Conservation (phyloP, 2,329 filamentous ascomycete species). For the Septoria linicola region DNA sequence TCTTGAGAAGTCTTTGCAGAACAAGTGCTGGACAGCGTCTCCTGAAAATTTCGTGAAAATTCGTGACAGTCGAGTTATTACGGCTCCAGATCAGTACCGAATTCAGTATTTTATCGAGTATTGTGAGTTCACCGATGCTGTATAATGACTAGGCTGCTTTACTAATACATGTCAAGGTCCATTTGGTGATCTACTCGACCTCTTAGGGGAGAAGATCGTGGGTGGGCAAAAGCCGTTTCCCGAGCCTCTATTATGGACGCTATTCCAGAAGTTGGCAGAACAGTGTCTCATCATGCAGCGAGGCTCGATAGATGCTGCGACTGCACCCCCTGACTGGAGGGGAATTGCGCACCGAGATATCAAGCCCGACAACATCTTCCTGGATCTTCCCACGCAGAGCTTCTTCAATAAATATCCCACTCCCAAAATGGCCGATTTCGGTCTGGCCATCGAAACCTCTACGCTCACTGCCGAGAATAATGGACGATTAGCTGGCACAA, state of each 20-base stretch:
- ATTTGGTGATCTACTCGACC: no score
- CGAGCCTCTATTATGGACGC: slow-evolving; percentile 21
- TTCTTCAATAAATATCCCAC: slow-evolving; percentile 14
- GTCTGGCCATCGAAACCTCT: slow-evolving; percentile 7
- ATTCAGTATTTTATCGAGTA: no score
- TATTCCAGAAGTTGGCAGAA: slow-evolving; percentile 21
- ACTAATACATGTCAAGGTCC: no score
- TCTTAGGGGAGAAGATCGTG: no score
- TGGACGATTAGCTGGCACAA: background rate
- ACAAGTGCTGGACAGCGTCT: no score
- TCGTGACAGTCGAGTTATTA: no score
- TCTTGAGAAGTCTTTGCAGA: no score
- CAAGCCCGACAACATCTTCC: slow-evolving; percentile 96
- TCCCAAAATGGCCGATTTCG: slow-evolving; percentile 13
- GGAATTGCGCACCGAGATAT: slow-evolving; percentile 72
- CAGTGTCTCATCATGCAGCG: slow-evolving; percentile 20
- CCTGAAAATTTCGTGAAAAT: no score
- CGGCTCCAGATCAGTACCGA: no score
- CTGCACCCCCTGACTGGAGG: background rate
- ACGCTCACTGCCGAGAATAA: background rate
- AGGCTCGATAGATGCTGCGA: background rate
- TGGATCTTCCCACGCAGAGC: slow-evolving; percentile 40
- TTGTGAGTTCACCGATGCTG: no score
- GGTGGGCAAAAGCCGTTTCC: slow-evolving; percentile 19
- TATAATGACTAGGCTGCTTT: no score